Evolutionary conservation across 768 basidiomycete species (phyloP).

Genomic region (Pisolithus microcarpus): DNA sequence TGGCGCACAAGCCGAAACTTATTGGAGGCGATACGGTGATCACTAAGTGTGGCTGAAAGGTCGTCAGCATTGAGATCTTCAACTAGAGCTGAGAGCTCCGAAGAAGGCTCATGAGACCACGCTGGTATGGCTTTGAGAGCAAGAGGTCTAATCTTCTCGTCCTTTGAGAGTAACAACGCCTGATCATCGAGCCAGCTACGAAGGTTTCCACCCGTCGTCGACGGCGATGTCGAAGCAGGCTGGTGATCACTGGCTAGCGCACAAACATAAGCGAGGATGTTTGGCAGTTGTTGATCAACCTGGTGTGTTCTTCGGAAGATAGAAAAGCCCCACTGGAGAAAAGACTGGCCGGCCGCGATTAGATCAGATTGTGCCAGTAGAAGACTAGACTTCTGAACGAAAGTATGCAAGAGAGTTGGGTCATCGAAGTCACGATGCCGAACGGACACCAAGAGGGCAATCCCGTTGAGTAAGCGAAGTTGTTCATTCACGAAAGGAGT

Average conservation of each 20-base stretch:
- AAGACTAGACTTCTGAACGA: slow-evolving; percentile 60
- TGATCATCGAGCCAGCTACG: slow-evolving; percentile 59
- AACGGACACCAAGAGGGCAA: slow-evolving; percentile 69
- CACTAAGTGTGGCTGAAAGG: slow-evolving; percentile 50
- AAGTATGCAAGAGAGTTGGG: slow-evolving; percentile 52
- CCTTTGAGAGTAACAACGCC: slow-evolving; percentile 35
- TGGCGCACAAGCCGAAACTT: slow-evolving; percentile 72
- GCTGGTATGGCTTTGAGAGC: slow-evolving; percentile 55
- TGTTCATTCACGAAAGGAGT: slow-evolving; percentile 82
- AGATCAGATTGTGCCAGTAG: slow-evolving; percentile 66
- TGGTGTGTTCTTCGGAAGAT: slow-evolving; percentile 36
- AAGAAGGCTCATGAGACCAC: slow-evolving; percentile 65
- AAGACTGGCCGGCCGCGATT: slow-evolving; percentile 59
- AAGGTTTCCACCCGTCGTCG: slow-evolving; percentile 42
- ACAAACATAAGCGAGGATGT: slow-evolving; percentile 63
- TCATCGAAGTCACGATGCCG: slow-evolving; percentile 50
- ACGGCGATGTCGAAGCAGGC: slow-evolving; percentile 19
- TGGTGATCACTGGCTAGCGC: slow-evolving; percentile 53
- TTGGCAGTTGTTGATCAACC: slow-evolving; percentile 49
- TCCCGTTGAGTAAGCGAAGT: slow-evolving; percentile 60
- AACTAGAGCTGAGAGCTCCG: slow-evolving; percentile 37
- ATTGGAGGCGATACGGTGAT: slow-evolving; percentile 56
- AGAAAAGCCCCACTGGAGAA: slow-evolving; percentile 71
- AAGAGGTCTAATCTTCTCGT: slow-evolving; percentile 33
- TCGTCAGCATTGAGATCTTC: slow-evolving; percentile 40